These are phyloP conservation scores for Fusarium sarcochroum DNA, from an alignment of 2,329 filamentous ascomycete species.

Conservation along the genomic window DNA sequence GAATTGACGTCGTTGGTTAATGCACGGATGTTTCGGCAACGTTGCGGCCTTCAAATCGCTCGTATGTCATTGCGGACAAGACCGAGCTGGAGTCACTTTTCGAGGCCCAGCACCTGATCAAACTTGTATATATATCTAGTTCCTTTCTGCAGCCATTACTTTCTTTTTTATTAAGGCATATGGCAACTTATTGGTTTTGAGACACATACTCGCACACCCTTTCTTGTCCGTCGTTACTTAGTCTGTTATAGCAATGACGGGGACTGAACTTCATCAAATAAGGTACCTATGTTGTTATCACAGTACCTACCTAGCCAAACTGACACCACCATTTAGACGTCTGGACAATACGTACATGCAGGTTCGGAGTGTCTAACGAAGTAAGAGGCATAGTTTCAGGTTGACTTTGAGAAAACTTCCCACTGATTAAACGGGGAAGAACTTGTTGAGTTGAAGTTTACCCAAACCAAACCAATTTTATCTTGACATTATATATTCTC, in stretches of 20 bases:
- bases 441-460: not conserved
- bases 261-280: too few relatives aligned
- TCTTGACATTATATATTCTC: slow-evolving; percentile 16
- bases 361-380: not conserved
- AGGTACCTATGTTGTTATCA: too few relatives aligned
- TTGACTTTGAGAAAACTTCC: not conserved
- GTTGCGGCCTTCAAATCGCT: slow-evolving; percentile 24
- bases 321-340: too few relatives aligned
- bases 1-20: slow-evolving; percentile 10
- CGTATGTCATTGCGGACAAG: slow-evolving; percentile 13
- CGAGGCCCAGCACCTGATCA: not conserved
- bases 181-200: not conserved
- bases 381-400: not conserved
- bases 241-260: too few relatives aligned
- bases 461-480: slow-evolving; percentile 5
- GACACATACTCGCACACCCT: too few relatives aligned
- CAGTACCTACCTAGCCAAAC: too few relatives aligned
- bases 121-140: not conserved
- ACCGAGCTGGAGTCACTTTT: not conserved
- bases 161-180: not conserved
- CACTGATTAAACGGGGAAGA: not conserved
- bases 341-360: not conserved
- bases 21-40: slow-evolving; percentile 17
- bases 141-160: too few relatives aligned
- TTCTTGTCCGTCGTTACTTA: not conserved